These are phyloP conservation scores for Colletotrichum tofieldiae DNA, from an alignment of 2,329 filamentous ascomycete species.

Conservation along the genomic window DNA sequence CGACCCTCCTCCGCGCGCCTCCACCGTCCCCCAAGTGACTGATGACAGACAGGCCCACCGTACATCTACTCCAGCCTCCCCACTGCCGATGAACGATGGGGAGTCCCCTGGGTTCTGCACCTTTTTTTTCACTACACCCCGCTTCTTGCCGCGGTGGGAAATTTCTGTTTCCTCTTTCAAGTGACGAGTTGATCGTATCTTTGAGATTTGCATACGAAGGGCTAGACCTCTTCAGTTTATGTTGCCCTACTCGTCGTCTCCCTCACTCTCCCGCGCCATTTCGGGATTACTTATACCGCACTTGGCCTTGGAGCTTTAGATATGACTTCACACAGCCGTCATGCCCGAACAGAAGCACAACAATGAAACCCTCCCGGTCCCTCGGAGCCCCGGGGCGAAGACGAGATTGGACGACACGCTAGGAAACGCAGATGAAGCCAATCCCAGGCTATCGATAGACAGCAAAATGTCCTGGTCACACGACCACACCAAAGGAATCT, in stretches of 20 bases:
- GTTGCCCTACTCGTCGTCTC: not conserved
- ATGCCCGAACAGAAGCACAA: constrained; percentile 45
- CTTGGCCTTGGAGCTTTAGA: constrained; percentile 1
- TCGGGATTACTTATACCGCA: not conserved
- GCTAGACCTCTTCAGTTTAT: not conserved
- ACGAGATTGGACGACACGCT: constrained; percentile 45
- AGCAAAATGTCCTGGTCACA: constrained; percentile 45
- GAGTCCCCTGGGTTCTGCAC: constrained; percentile 6
- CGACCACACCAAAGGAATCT: constrained; percentile 40
- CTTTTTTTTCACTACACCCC: constrained; percentile 22
- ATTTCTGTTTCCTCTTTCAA: constrained; percentile 2
- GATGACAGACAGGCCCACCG: constrained; percentile 4
- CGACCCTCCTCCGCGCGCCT: constrained; percentile 4
- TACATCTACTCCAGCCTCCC: constrained; percentile 31
- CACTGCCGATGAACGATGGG: constrained; percentile 18
- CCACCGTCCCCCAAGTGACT: constrained; percentile 9
- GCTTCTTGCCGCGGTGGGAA: not conserved
- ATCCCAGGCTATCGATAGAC: constrained; percentile 48
- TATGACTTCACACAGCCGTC: constrained; percentile 29
- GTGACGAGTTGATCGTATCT: not conserved
- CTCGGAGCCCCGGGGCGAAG: constrained; percentile 46
- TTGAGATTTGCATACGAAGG: not conserved
- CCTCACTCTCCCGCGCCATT: not conserved
- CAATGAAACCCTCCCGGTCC: constrained; percentile 43
- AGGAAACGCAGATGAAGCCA: constrained; percentile 46